Conservation (phyloP, 148 eudicot genomes). For the Persicaria maculosa region DNA sequence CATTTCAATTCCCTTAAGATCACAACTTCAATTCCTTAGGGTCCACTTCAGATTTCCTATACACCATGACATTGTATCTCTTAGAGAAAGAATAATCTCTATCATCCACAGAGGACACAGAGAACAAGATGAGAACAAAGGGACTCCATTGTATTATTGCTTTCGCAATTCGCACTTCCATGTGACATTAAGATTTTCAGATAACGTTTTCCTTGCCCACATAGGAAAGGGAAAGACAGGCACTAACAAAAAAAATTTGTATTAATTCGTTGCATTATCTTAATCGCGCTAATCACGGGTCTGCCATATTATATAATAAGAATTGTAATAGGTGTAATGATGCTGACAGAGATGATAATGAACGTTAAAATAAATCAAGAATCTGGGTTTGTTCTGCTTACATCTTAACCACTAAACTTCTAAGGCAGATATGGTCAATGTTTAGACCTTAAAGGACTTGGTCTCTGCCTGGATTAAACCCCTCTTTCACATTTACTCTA, state of each 20-base stretch:
- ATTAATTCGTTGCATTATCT: background rate
- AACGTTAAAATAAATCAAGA: background rate
- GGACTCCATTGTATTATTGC: background rate
- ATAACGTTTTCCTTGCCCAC: slow-evolving; percentile 3
- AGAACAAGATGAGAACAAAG: slow-evolving; percentile 6
- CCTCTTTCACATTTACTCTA: background rate
- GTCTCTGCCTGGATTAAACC: background rate
- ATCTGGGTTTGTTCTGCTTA: background rate
- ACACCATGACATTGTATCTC: background rate
- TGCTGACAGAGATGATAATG: background rate
- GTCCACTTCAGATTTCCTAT: background rate
- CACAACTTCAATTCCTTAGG: slow-evolving; percentile 9
- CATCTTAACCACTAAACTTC: slow-evolving; percentile 7
- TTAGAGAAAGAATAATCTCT: background rate
- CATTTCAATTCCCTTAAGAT: slow-evolving; percentile 5
- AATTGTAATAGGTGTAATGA: background rate
- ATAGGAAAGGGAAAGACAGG: background rate
- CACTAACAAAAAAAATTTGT: background rate
- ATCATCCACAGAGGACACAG: background rate
- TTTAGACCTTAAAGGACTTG: background rate
- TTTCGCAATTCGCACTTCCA: slow-evolving; percentile 4
- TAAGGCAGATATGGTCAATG: background rate
- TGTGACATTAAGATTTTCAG: background rate
- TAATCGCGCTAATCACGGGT: slow-evolving; percentile 1
- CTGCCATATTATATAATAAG: background rate